These are phyloP conservation scores for Fusarium camptoceras DNA, from an alignment of 2,329 filamentous ascomycete species.

Conservation along the genomic window DNA sequence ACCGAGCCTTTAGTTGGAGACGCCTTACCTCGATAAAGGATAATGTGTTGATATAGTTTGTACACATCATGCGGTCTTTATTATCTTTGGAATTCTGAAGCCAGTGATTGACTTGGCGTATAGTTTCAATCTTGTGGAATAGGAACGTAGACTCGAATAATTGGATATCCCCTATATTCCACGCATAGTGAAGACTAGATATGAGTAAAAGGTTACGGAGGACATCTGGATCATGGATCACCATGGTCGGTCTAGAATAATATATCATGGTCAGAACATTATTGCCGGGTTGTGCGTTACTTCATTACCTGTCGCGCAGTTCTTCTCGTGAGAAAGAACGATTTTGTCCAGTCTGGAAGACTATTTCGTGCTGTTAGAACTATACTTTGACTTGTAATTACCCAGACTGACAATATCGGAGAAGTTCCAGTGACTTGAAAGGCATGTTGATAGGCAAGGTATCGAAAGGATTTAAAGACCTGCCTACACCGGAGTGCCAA, in stretches of 20 bases:
- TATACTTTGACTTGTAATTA: fast-evolving
- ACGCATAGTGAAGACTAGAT: neutral
- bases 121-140: neutral
- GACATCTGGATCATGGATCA: neutral
- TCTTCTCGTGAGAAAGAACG: neutral
- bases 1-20: neutral
- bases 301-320: neutral
- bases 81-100: neutral
- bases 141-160: neutral
- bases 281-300: neutral
- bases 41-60: neutral
- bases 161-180: neutral
- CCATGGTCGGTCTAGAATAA: neutral
- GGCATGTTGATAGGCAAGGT: neutral
- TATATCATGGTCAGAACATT: neutral
- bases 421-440: neutral
- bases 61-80: neutral
- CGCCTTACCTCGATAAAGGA: neutral
- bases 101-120: neutral
- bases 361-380: too few relatives aligned
- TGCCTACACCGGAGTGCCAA: neutral
- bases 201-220: neutral
- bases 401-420: neutral
- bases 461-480: neutral
- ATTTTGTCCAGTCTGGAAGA: neutral